These are phyloP conservation scores for Termitomyces sp. DNA, from an alignment of 768 basidiomycete species.

Conservation along the genomic window DNA sequence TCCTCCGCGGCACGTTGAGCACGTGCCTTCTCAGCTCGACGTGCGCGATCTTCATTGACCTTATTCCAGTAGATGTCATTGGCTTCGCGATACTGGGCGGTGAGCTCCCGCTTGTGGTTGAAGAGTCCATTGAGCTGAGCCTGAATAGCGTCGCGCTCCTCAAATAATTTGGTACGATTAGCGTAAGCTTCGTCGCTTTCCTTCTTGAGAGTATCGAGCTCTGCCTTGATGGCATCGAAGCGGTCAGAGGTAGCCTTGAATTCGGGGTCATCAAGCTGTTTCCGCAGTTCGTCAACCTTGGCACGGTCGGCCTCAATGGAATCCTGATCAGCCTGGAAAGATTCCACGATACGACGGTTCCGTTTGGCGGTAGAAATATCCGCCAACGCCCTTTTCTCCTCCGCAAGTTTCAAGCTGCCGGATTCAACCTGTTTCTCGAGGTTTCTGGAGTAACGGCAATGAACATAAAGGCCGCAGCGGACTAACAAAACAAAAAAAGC, in stretches of 20 bases:
- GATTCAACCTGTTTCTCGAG: conserved; percentile 91
- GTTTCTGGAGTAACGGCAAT: conserved; percentile 39
- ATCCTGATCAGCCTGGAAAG: conserved; percentile 74
- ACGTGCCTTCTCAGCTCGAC: conserved; percentile 72
- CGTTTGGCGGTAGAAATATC: conserved; percentile 79
- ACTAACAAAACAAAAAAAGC: conserved; percentile 20
- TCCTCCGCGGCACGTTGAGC: conserved; percentile 76
- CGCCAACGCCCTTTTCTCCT: conserved; percentile 92
- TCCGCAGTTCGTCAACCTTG: conserved; percentile 71
- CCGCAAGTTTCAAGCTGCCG: conserved; percentile 85
- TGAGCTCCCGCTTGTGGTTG: conserved; percentile 71
- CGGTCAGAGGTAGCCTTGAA: conserved; percentile 74
- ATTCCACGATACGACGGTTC: conserved; percentile 68
- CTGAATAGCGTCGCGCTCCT: conserved; percentile 77
- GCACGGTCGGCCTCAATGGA: conserved; percentile 75
- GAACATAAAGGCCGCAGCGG: conserved; percentile 4
- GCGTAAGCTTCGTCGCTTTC: conserved; percentile 83
- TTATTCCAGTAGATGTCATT: conserved; percentile 82
- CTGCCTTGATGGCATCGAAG: conserved; percentile 75
- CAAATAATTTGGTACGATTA: conserved; percentile 74
- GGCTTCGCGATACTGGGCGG: conserved; percentile 68
- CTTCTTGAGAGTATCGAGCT: conserved; percentile 83
- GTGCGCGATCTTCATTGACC: conserved; percentile 82
- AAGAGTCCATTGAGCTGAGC: conserved; percentile 66
- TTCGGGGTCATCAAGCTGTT: conserved; percentile 88